Conservation (phyloP, 257 asterid species). For the Catharanthus roseus region DNA sequence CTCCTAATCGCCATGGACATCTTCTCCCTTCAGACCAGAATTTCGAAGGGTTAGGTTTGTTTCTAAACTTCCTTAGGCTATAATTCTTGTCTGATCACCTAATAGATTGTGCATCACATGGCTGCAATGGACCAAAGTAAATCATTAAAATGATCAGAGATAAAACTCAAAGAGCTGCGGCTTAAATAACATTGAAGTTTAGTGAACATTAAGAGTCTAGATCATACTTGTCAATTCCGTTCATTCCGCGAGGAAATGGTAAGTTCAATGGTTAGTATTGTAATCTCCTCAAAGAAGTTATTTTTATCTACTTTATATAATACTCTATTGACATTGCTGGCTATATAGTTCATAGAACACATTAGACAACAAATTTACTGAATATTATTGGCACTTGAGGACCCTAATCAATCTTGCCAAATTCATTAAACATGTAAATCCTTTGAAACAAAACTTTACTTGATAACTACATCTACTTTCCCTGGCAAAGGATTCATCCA, state of each 20-base stretch:
- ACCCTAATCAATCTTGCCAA: neutral
- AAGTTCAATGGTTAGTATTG: neutral
- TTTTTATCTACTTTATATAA: neutral
- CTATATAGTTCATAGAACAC: neutral
- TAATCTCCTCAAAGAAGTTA: too few relatives aligned
- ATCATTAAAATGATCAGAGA: neutral
- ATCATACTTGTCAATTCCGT: neutral
- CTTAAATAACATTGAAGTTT: neutral
- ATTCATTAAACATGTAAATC: too few relatives aligned
- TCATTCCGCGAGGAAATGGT: neutral
- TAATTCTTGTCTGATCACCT: too few relatives aligned
- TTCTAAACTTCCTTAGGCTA: too few relatives aligned
- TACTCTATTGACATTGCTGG: neutral
- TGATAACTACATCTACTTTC: neutral
- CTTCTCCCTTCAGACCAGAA: too few relatives aligned
- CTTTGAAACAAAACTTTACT: too few relatives aligned
- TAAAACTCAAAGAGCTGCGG: neutral
- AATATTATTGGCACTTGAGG: neutral
- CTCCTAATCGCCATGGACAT: too few relatives aligned
- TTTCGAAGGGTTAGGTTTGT: too few relatives aligned
- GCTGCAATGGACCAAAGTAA: neutral
- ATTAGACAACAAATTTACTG: neutral
- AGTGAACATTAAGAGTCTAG: neutral
- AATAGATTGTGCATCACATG: too few relatives aligned
- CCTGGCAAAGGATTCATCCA: neutral